These are phyloP conservation scores for Handroanthus guayacan DNA, from an alignment of 257 asterid genomes.

Conservation along the genomic window DNA sequence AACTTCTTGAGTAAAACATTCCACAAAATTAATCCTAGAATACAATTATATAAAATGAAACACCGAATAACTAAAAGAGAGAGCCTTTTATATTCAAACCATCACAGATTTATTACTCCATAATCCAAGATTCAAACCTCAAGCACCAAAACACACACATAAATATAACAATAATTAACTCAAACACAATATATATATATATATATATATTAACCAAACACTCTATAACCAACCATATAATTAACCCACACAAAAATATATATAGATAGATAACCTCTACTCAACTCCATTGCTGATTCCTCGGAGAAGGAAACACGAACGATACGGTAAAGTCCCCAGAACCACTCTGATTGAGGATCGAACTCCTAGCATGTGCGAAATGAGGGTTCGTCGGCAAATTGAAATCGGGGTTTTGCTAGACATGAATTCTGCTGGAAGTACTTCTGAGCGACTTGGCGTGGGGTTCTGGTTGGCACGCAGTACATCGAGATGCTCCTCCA, in stretches of 20 bases:
- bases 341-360: not conserved
- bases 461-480: constrained; percentile 47
- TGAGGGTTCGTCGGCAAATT: not conserved
- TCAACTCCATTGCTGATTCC: constrained; percentile 32
- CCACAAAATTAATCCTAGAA: no score
- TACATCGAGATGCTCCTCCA: constrained; percentile 62
- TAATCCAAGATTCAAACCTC: no score
- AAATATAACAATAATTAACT: no score
- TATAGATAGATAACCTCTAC: not conserved
- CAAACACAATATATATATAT: no score
- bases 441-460: constrained; percentile 59
- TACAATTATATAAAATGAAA: no score
- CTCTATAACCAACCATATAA: not conserved
- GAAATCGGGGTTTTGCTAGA: constrained; percentile 5
- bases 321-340: not conserved
- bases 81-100: no score
- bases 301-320: not conserved
- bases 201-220: not conserved
- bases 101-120: no score
- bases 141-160: no score
- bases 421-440: constrained; percentile 42
- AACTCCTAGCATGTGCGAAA: not conserved
- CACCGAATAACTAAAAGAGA: no score
- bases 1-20: no score
- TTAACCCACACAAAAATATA: not conserved